Evolutionary conservation across 208 protist species (phyloP), one percentile per base, ranked within the genome.

Genomic region (Tritrichomonas foetus): DNA sequence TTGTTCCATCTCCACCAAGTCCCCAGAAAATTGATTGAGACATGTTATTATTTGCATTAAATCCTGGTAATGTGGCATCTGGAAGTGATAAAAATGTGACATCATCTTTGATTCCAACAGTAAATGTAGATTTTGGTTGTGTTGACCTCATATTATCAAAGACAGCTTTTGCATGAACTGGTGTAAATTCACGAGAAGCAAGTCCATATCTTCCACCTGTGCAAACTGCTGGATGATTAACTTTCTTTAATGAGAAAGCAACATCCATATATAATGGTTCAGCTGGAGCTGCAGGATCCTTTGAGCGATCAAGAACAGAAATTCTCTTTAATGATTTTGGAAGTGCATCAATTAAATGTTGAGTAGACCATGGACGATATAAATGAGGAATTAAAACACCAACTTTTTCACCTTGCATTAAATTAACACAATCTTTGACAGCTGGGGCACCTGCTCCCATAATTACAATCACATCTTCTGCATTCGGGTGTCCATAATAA

Each of bases 231-330:
- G 69, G 93, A 27, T 89, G 39, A 20, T 55, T 72, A 8, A 30
- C 44, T 22, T 84, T 93, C 69, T 74, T 94, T 39, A 66, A 72
- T 33, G 93, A 89, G 36, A 57, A 95, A 64, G 94, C 95, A 30
- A 97, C 97, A 94, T 97, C 97, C 20, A 96, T 95, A 93, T 96
- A 97, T 2, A 97, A 57, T 25, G 97, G 96, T 93, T 97, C 95
- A 64, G 96, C 96, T 55, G 44, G 72, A 44, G 96, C 93, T 36
- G 74, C 74, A 47, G 74, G 74, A 75, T 97, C 96, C 55, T 97
- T 96, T 9, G 92, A 94, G n/a, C 95, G 95, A 66, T 97, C 96
- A 0, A 97, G 57, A 53, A 97, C 96, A 50, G 94, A 55, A 66
- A 97, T 95, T 22, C 64, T 33, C 57, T 95, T 96, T 22, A 93